Percentiles rank a stretch among this genome's conserved stretches.
phyloP scores from a whole-genome alignment of 2,329 filamentous ascomycete genomes.

The Aspergillus caelatus region DNA sequence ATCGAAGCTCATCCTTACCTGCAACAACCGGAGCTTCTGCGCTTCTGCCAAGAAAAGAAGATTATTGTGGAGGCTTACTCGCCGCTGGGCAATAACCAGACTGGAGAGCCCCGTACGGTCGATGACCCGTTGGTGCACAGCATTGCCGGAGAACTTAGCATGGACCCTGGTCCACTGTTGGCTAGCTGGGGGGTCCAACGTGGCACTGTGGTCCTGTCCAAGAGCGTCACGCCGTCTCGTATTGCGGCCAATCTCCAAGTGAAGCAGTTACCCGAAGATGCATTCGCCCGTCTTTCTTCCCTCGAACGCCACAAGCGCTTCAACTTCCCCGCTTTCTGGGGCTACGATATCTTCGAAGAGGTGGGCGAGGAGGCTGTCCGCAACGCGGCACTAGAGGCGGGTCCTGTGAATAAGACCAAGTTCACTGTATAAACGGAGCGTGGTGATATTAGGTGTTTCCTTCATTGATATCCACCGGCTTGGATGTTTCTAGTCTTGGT shows the following conservation, averaged over 20 bases:
- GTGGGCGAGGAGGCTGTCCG: constrained; percentile 26
- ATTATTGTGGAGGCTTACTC: constrained; percentile 64
- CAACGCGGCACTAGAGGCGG: constrained; percentile 21
- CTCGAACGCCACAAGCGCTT: constrained; percentile 38
- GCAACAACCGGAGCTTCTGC: constrained; percentile 53
- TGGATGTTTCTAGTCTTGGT: background rate
- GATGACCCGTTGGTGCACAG: constrained; percentile 63
- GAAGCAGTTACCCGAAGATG: constrained; percentile 28
- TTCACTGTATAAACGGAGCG: constrained; percentile 22
- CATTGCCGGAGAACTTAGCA: constrained; percentile 63
- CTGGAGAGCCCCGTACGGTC: constrained; percentile 44
- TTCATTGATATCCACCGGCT: background rate
- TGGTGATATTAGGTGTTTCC: background rate
- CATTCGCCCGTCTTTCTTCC: constrained; percentile 29
- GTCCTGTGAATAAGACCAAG: constrained; percentile 21
- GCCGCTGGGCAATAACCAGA: constrained; percentile 53
- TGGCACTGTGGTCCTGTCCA: constrained; percentile 57
- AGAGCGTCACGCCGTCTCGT: constrained; percentile 55
- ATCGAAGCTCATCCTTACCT: constrained; percentile 31
- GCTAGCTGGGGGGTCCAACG: constrained; percentile 58
- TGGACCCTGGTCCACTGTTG: constrained; percentile 57
- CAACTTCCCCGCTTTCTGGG: constrained; percentile 36
- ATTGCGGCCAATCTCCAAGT: constrained; percentile 52
- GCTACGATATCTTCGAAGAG: constrained; percentile 39
- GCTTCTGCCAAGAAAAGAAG: constrained; percentile 55